Percentiles rank a stretch among this genome's conserved stretches.
phyloP scores from a whole-genome alignment of 2,329 filamentous ascomycete genomes.

The Calonectria montana region DNA sequence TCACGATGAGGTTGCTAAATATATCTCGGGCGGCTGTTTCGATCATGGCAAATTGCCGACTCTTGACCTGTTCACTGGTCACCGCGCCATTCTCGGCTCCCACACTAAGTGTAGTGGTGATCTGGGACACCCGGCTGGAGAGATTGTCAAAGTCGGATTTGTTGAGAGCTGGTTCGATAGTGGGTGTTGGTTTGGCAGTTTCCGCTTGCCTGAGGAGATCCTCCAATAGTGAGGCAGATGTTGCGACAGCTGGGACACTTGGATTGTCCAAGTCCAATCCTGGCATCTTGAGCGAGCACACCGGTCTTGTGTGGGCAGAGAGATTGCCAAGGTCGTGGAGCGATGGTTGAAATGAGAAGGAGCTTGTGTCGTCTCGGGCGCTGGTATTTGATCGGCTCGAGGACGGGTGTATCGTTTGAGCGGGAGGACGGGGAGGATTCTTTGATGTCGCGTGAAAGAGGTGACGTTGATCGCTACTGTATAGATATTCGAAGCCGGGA shows the following conservation, averaged over 20 bases:
- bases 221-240: slow-evolving; percentile 65
- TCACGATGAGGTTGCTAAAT: slow-evolving; percentile 83
- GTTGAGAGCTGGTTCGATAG: slow-evolving; percentile 80
- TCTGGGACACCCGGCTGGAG: slow-evolving; percentile 56
- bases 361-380: background rate
- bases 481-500: slow-evolving; percentile 27
- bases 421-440: background rate
- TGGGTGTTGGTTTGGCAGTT: slow-evolving; percentile 65
- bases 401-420: background rate
- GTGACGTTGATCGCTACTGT: slow-evolving; percentile 2
- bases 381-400: background rate
- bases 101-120: slow-evolving; percentile 40
- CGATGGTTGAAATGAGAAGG: background rate
- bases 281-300: slow-evolving; percentile 57
- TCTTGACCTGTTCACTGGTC: slow-evolving; percentile 53
- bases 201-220: slow-evolving; percentile 70
- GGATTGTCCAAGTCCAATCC: slow-evolving; percentile 57
- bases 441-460: background rate
- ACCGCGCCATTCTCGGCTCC: slow-evolving; percentile 46
- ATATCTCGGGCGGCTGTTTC: slow-evolving; percentile 86
- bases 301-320: slow-evolving; percentile 16
- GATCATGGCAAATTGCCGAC: slow-evolving; percentile 74
- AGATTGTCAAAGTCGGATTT: slow-evolving; percentile 73
- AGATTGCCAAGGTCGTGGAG: slow-evolving; percentile 28
- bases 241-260: slow-evolving; percentile 64